Percentiles rank a stretch among this genome's conserved stretches.
Conservation (phyloP, 768 basidiomycete genomes). For the Naganishia onofrii region DNA sequence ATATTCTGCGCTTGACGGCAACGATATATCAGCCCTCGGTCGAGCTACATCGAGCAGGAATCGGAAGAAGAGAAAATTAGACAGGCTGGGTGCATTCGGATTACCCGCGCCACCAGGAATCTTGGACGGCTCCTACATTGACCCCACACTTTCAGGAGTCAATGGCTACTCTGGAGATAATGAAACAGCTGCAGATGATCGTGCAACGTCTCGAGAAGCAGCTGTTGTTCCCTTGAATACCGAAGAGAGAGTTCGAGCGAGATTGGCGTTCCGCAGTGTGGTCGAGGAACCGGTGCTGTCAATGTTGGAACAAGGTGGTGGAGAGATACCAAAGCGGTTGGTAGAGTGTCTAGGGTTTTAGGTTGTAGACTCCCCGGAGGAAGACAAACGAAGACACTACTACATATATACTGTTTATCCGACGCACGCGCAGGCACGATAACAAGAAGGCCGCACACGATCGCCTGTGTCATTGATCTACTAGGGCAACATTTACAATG, state of each 20-base stretch:
- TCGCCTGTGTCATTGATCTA: background rate
- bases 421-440: background rate
- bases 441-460: background rate
- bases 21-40: constrained; percentile 22
- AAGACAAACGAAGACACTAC: no score
- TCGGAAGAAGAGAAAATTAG: constrained; percentile 38
- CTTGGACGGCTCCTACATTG: constrained; percentile 55
- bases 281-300: constrained; percentile 17
- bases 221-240: background rate
- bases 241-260: constrained; percentile 6
- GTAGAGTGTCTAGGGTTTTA: constrained; percentile 18
- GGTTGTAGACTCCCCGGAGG: no score
- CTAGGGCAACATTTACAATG: background rate
- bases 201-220: background rate
- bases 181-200: background rate
- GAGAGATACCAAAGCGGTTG: constrained; percentile 11
- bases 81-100: constrained; percentile 79
- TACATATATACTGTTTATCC: no score
- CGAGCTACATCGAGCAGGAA: constrained; percentile 20
- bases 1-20: constrained; percentile 6
- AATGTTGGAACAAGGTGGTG: constrained; percentile 21
- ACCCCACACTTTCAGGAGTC: background rate
- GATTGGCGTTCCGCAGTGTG: constrained; percentile 13
- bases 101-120: constrained; percentile 67
- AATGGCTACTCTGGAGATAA: background rate